Evolutionary conservation across 2,329 filamentous ascomycete genomes (phyloP).

Genomic region (Fusarium nygamai): DNA sequence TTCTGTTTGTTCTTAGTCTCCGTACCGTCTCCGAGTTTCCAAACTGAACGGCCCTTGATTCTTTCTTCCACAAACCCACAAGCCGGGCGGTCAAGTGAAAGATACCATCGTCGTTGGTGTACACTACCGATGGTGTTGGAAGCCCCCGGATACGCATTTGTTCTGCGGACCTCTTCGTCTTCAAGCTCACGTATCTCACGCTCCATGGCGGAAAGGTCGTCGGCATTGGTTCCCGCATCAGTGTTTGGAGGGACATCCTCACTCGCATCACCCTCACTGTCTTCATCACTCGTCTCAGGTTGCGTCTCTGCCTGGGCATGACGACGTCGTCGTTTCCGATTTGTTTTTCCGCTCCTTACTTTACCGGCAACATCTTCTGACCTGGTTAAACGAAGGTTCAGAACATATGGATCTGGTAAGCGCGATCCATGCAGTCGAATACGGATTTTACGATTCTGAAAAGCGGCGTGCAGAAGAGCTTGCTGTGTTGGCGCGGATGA

Average conservation of each 20-base stretch:
- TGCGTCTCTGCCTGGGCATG: not conserved
- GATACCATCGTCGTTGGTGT: conserved; percentile 73
- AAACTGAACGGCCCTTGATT: conserved; percentile 25
- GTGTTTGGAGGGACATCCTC: conserved; percentile 36
- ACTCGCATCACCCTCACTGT: conserved; percentile 13
- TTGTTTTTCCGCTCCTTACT: conserved; percentile 31
- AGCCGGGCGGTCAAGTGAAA: conserved; percentile 68
- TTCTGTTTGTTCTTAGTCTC: not conserved
- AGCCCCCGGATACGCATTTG: conserved; percentile 74
- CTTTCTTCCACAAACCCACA: conserved; percentile 64
- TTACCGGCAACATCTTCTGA: conserved; percentile 52
- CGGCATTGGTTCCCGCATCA: conserved; percentile 6
- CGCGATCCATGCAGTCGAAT: conserved; percentile 63
- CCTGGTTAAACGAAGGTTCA: conserved; percentile 63
- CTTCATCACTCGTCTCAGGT: conserved; percentile 42
- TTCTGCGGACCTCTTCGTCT: conserved; percentile 63
- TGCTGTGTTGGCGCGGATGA: conserved; percentile 50
- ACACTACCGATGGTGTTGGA: conserved; percentile 73
- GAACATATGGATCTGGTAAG: conserved; percentile 63
- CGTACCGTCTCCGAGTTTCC: conserved; percentile 11
- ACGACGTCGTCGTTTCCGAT: conserved; percentile 18
- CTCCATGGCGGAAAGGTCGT: conserved; percentile 49
- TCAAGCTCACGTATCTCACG: conserved; percentile 57
- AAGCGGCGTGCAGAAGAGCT: conserved; percentile 61
- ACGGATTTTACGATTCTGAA: conserved; percentile 65